Percentiles rank a stretch among this genome's conserved stretches.
These are phyloP conservation scores for Nannochloris sp. DNA, from an alignment of 139 green algal genomes.

Conservation along the genomic window DNA sequence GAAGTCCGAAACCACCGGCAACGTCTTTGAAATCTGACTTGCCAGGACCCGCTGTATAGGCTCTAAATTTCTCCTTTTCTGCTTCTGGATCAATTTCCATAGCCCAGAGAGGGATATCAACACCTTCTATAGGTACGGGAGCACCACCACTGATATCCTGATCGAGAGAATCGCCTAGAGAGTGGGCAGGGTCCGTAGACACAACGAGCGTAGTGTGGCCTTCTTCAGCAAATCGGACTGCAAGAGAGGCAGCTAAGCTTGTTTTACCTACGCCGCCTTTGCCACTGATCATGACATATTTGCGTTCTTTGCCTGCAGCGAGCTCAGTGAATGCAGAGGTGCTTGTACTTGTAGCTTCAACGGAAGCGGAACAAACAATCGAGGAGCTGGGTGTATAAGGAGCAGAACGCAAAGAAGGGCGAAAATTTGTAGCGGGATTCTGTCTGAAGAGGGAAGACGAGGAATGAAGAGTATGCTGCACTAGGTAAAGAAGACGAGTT, in stretches of 20 bases:
- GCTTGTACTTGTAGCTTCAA: neutral
- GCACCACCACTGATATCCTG: conserved; percentile 88
- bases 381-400: too few relatives aligned
- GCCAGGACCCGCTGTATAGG: conserved; percentile 23
- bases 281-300: conserved; percentile 87
- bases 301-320: conserved; percentile 47
- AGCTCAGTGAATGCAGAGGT: conserved; percentile 54
- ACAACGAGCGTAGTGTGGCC: conserved; percentile 92
- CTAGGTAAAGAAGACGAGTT: too few relatives aligned
- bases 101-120: conserved; percentile 83
- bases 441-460: too few relatives aligned
- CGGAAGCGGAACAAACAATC: neutral
- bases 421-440: too few relatives aligned
- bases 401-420: too few relatives aligned
- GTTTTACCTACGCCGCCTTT: conserved; percentile 98
- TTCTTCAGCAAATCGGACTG: conserved; percentile 70
- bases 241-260: conserved; percentile 80
- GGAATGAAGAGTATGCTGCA: too few relatives aligned
- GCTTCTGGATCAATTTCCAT: conserved; percentile 90
- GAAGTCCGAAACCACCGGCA: conserved; percentile 74
- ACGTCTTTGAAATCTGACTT: conserved; percentile 52
- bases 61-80: conserved; percentile 49
- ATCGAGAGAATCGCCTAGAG: conserved; percentile 85
- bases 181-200: conserved; percentile 96
- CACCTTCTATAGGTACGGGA: conserved; percentile 83